Percentiles rank a stretch among this genome's conserved stretches.
These are phyloP conservation scores for Saturnispora quitensis DNA, from an alignment of 805 yeast genomes.

Conservation along the genomic window DNA sequence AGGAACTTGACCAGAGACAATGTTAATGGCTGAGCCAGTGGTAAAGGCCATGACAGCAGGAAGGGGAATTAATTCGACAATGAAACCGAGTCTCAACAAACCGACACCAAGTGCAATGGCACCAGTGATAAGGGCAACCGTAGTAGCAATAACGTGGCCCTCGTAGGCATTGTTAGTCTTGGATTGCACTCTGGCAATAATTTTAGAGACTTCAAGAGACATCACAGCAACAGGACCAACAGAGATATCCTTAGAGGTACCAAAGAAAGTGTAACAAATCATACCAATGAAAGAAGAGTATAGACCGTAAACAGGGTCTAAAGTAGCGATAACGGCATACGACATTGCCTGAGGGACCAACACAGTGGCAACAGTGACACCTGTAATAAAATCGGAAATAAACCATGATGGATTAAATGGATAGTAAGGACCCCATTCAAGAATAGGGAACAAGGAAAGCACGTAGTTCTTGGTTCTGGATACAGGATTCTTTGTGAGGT, in stretches of 20 bases:
- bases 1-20: constrained; percentile 80
- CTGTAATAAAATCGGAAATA: constrained; percentile 78
- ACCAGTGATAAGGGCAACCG: constrained; percentile 75
- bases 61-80: constrained; percentile 78
- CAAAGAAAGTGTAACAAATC: constrained; percentile 78
- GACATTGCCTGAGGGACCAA: constrained; percentile 96
- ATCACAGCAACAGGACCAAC: constrained; percentile 97
- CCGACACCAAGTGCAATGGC: constrained; percentile 79
- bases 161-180: constrained; percentile 32
- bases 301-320: constrained; percentile 76
- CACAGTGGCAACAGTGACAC: constrained; percentile 88
- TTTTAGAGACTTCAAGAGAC: constrained; percentile 79
- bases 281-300: constrained; percentile 92
- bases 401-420: constrained; percentile 58
- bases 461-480: constrained; percentile 38
- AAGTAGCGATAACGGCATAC: constrained; percentile 78
- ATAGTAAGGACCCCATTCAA: constrained; percentile 79
- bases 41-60: constrained; percentile 94
- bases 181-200: constrained; percentile 52
- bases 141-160: constrained; percentile 72
- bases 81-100: constrained; percentile 72
- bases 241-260: constrained; percentile 91
- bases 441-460: constrained; percentile 65
- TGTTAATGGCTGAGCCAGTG: constrained; percentile 87
- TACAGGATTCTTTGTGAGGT: constrained; percentile 31